These are phyloP conservation scores for Sugiyamaella neomexicana DNA, from an alignment of 1,139 yeast genomes.

Conservation along the genomic window DNA sequence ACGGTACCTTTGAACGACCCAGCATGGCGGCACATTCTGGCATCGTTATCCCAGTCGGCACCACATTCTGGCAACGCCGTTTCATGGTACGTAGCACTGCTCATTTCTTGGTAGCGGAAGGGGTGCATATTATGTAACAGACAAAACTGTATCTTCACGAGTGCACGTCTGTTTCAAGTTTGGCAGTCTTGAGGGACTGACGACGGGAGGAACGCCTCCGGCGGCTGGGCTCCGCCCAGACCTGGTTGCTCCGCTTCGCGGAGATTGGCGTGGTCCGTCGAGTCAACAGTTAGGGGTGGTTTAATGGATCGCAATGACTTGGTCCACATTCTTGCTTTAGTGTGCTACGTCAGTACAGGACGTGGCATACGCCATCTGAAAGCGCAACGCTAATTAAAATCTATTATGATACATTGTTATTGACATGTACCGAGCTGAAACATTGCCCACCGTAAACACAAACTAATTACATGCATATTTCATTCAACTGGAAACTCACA, in stretches of 20 bases:
- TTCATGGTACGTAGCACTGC: background rate
- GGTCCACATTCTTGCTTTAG: no score
- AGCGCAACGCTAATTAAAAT: background rate
- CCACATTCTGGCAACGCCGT: background rate
- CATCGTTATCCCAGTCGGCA: background rate
- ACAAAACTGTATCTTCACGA: background rate
- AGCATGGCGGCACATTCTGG: background rate
- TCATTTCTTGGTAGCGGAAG: background rate
- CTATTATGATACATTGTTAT: background rate
- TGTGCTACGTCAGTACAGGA: no score
- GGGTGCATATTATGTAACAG: background rate
- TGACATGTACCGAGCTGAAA: background rate
- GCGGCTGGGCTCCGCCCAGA: conserved; percentile 1
- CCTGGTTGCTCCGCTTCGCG: conserved; percentile 3
- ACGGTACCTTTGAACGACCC: background rate
- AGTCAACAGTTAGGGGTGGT: no score
- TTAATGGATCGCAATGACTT: no score
- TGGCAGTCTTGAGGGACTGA: no score
- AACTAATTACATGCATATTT: no score
- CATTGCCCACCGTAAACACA: background rate
- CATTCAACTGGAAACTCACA: no score
- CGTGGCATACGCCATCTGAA: no score
- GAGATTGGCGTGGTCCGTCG: no score
- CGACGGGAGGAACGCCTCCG: background rate
- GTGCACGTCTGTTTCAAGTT: background rate